Evolutionary conservation across 1,284 basidiomycete species (phyloP).

Genomic region (Cutaneotrichosporon cutaneum): DNA sequence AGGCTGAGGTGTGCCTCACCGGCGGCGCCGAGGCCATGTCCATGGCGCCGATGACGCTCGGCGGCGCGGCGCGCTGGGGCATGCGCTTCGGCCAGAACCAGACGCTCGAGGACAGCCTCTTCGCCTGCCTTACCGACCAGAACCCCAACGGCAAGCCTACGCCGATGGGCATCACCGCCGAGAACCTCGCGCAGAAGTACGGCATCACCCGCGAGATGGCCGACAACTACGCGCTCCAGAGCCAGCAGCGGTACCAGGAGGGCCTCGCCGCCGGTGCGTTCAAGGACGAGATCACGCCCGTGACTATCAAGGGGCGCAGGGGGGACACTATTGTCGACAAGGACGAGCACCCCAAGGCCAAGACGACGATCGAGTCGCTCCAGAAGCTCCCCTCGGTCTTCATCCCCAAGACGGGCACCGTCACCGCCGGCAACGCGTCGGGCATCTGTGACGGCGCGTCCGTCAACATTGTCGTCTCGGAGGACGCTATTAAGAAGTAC

Average conservation of each 20-base stretch:
- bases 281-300: constrained; percentile 75
- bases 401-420: constrained; percentile 56
- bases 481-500: constrained; percentile 54
- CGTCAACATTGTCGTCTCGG: constrained; percentile 58
- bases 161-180: constrained; percentile 60
- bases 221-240: constrained; percentile 59
- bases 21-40: constrained; percentile 61
- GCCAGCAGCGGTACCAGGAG: constrained; percentile 58
- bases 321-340: constrained; percentile 43
- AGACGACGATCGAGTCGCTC: constrained; percentile 54
- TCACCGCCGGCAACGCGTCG: constrained; percentile 59
- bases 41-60: constrained; percentile 56
- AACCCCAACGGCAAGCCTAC: constrained; percentile 54
- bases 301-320: constrained; percentile 80
- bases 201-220: constrained; percentile 58
- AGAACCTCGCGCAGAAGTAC: constrained; percentile 59
- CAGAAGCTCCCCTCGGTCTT: constrained; percentile 57
- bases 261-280: constrained; percentile 57
- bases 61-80: constrained; percentile 53
- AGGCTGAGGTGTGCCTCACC: constrained; percentile 57
- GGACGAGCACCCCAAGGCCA: constrained; percentile 59
- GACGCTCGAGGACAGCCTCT: constrained; percentile 60
- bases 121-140: constrained; percentile 57
- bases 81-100: constrained; percentile 55
- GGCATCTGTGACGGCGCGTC: constrained; percentile 61